Percentiles rank a stretch among this genome's conserved stretches.
Conservation (phyloP, 192 early-diverging fungal genomes). For the Piromyces sp. region DNA sequence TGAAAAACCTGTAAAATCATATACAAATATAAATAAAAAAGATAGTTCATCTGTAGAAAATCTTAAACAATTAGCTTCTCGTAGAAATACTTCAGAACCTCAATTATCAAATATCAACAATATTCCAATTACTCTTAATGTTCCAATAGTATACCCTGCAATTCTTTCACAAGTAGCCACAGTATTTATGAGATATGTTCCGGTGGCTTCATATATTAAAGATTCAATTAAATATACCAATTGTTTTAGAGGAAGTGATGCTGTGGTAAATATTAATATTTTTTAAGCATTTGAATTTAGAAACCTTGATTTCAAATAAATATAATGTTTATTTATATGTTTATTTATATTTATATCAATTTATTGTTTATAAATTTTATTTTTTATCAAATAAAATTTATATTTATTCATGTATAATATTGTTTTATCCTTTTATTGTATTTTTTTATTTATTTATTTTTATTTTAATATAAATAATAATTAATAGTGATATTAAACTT, state of each 20-base stretch:
- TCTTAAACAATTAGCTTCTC: background rate
- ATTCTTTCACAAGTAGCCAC: conserved; percentile 52
- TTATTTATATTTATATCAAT: conserved; percentile 2
- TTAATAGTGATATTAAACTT: too few species aligned
- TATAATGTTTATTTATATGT: conserved; percentile 4
- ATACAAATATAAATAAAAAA: background rate
- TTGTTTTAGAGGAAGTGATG: conserved; percentile 74
- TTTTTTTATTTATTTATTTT: too few species aligned
- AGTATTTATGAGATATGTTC: conserved; percentile 37
- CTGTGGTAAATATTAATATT: conserved; percentile 38
- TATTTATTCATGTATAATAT: conserved; percentile 1
- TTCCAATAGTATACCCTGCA: conserved; percentile 44
- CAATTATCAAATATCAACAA: background rate
- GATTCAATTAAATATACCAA: conserved; percentile 67
- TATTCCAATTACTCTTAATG: background rate
- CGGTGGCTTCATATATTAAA: conserved; percentile 42
- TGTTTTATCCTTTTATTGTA: too few species aligned
- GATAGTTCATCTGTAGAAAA: background rate
- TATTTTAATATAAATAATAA: too few species aligned
- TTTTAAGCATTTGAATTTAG: too few species aligned
- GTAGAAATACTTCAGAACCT: background rate
- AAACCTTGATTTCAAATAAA: too few species aligned
- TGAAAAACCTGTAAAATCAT: background rate
- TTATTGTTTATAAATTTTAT: too few species aligned
- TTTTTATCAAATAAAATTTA: too few species aligned